Percentiles rank a stretch among this genome's conserved stretches.
Evolutionary conservation across 768 basidiomycete species (phyloP).

Genomic region (Naganishia vishniacii): DNA sequence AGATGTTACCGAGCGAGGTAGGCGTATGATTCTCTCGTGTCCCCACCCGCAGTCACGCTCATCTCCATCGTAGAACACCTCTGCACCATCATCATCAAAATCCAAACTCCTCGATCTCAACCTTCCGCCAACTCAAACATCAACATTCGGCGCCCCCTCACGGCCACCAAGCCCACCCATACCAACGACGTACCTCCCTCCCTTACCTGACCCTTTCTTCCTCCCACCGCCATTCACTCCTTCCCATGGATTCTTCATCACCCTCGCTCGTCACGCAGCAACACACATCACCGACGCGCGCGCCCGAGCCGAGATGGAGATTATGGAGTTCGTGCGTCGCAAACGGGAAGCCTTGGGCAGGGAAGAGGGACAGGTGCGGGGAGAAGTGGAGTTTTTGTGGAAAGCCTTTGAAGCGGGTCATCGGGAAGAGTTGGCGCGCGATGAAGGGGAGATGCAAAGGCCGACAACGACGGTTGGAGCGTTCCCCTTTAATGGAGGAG

Average conservation of each 20-base stretch:
- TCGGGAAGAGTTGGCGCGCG: conserved; percentile 18
- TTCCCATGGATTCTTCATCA: conserved; percentile 38
- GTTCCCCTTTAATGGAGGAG: no score
- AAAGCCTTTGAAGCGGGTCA: conserved; percentile 35
- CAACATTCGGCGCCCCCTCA: conserved; percentile 23
- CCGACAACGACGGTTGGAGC: background rate
- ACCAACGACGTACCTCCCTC: conserved; percentile 22
- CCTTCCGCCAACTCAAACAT: background rate
- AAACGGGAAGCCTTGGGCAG: conserved; percentile 37
- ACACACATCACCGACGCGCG: conserved; percentile 33
- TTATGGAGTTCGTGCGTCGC: conserved; percentile 33
- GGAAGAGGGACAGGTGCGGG: conserved; percentile 36
- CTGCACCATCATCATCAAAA: background rate
- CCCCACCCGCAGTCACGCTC: background rate
- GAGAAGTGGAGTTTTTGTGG: conserved; percentile 46
- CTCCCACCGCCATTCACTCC: conserved; percentile 49
- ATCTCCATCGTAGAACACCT: background rate
- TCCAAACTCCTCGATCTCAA: conserved; percentile 6
- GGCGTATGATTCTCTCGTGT: background rate
- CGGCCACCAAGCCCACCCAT: conserved; percentile 5
- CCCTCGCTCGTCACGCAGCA: conserved; percentile 36
- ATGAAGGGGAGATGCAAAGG: background rate
- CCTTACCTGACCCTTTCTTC: conserved; percentile 46
- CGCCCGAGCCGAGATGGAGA: conserved; percentile 34
- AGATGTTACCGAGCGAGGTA: background rate